These are phyloP conservation scores for Monosporascus ibericus DNA, from an alignment of 2,329 filamentous ascomycete species.

Conservation along the genomic window DNA sequence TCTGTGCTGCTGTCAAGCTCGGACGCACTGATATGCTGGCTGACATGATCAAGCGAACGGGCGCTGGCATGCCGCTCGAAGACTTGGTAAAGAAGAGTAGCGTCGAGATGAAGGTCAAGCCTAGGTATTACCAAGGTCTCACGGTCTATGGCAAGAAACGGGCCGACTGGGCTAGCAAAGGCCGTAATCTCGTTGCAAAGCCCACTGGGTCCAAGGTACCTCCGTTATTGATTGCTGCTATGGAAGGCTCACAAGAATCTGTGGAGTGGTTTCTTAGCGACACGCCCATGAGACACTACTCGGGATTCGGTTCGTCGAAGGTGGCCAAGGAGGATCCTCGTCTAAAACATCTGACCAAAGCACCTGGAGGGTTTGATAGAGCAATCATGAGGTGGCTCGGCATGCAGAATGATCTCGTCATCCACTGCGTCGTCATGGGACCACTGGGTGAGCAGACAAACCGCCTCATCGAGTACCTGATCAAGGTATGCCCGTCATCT, in stretches of 20 bases:
- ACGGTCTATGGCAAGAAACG: slow-evolving; percentile 51
- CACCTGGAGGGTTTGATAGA: slow-evolving; percentile 56
- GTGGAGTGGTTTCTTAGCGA: slow-evolving; percentile 76
- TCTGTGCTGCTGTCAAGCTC: slow-evolving; percentile 35
- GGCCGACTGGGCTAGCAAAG: slow-evolving; percentile 66
- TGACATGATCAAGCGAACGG: slow-evolving; percentile 59
- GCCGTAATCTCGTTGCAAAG: slow-evolving; percentile 38
- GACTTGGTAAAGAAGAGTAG: slow-evolving; percentile 61
- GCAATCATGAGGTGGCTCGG: slow-evolving; percentile 58
- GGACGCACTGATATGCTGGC: slow-evolving; percentile 53
- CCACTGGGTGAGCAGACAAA: slow-evolving; percentile 33
- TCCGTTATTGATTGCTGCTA: slow-evolving; percentile 55
- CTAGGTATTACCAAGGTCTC: slow-evolving; percentile 70
- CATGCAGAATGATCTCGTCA: slow-evolving; percentile 52
- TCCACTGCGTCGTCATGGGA: slow-evolving; percentile 60
- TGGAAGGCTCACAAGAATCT: slow-evolving; percentile 53
- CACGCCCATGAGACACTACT: slow-evolving; percentile 60
- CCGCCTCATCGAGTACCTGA: slow-evolving; percentile 58
- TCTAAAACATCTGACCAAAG: slow-evolving; percentile 54
- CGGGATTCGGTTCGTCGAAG: slow-evolving; percentile 58
- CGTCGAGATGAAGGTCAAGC: slow-evolving; percentile 55
- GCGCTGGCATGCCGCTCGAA: slow-evolving; percentile 64
- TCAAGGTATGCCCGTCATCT: slow-evolving; percentile 53
- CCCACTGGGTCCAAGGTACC: slow-evolving; percentile 40
- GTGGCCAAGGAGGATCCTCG: slow-evolving; percentile 54